phyloP scores from a whole-genome alignment of 2,329 filamentous ascomycete genomes.

The Penicillium digitatum region DNA sequence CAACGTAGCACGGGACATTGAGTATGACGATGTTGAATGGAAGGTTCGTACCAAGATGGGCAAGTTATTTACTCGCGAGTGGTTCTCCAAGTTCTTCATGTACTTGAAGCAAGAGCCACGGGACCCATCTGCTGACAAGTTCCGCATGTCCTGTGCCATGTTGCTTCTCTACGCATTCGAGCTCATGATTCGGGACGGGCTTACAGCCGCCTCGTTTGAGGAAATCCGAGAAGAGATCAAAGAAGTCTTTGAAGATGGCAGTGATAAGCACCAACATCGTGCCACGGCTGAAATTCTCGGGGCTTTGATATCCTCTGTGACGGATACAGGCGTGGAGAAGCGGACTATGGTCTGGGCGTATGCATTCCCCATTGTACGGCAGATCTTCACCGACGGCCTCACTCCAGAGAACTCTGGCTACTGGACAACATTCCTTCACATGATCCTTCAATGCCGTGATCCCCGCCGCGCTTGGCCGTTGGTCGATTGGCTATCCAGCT shows the following conservation, averaged over 20 bases:
- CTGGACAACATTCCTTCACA: conserved; percentile 90
- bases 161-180: conserved; percentile 87
- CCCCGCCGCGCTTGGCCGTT: conserved; percentile 83
- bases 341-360: conserved; percentile 81
- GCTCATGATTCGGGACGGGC: conserved; percentile 70
- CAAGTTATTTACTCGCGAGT: conserved; percentile 70
- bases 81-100: conserved; percentile 83
- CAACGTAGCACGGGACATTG: conserved; percentile 61
- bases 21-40: conserved; percentile 78
- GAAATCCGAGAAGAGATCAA: conserved; percentile 79
- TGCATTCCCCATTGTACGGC: conserved; percentile 79
- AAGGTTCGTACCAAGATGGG: conserved; percentile 75
- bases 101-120: conserved; percentile 96
- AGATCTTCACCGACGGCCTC: conserved; percentile 83
- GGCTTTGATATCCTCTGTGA: conserved; percentile 73
- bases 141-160: conserved; percentile 82
- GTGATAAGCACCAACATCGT: conserved; percentile 95
- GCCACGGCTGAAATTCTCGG: conserved; percentile 92
- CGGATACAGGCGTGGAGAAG: conserved; percentile 70
- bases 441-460: conserved; percentile 83
- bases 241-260: conserved; percentile 82
- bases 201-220: conserved; percentile 73
- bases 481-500: conserved; percentile 74
- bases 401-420: conserved; percentile 93
- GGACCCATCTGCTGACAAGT: conserved; percentile 74